phyloP scores from a whole-genome alignment of 257 asterid species.

The Osmanthus fragrans region DNA sequence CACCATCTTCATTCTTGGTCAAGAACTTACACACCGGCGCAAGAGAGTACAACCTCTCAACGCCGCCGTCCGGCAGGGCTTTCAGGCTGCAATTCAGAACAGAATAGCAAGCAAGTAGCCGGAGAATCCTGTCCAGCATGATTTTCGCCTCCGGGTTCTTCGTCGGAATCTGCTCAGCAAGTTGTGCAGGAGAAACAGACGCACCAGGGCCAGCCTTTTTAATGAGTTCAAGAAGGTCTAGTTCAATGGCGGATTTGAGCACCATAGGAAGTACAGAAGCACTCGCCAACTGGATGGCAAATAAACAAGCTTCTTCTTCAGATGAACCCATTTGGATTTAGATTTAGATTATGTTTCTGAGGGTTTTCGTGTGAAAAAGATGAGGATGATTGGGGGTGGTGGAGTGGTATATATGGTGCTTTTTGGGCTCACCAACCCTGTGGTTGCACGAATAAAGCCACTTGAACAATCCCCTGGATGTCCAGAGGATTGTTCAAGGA shows the following conservation, averaged over 20 bases:
- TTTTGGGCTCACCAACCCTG: slow-evolving; percentile 24
- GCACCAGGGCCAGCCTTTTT: slow-evolving; percentile 25
- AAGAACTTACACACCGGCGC: slow-evolving; percentile 34
- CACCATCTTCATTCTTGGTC: slow-evolving; percentile 33
- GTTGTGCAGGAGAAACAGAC: slow-evolving; percentile 29
- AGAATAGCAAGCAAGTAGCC: slow-evolving; percentile 36
- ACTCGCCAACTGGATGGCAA: slow-evolving; percentile 17
- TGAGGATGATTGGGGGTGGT: background rate
- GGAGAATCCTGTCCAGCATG: slow-evolving; percentile 43
- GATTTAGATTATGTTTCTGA: background rate
- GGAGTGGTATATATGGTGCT: slow-evolving; percentile 23
- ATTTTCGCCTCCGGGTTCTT: slow-evolving; percentile 23
- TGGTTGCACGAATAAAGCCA: too few species aligned
- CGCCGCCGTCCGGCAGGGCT: background rate
- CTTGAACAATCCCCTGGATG: too few species aligned
- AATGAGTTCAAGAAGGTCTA: slow-evolving; percentile 42
- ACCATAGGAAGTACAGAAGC: slow-evolving; percentile 28
- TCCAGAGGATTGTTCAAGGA: too few species aligned
- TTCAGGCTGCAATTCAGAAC: slow-evolving; percentile 24
- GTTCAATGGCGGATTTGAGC: slow-evolving; percentile 36
- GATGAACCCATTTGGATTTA: slow-evolving; percentile 32
- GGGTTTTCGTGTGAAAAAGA: background rate
- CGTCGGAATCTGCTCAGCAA: slow-evolving; percentile 32
- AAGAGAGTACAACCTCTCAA: slow-evolving; percentile 31
- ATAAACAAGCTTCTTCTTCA: slow-evolving; percentile 23